These are phyloP conservation scores for Phytophthora fragariae DNA, from an alignment of 352 stramenopile species.

Conservation along the genomic window DNA sequence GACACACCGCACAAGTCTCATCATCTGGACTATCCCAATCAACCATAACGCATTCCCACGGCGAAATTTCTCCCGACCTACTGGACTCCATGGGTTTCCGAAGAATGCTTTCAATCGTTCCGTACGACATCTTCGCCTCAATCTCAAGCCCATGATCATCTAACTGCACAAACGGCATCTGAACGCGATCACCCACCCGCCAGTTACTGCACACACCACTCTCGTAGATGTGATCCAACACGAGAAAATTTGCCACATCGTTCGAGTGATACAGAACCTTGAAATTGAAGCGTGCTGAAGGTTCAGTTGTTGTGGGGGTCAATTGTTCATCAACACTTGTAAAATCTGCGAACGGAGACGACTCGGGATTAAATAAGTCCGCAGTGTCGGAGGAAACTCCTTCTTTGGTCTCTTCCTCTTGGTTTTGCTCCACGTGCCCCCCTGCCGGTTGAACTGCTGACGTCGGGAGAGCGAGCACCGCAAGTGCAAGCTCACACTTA, in stretches of 20 bases:
- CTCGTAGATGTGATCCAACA: conserved; percentile 86
- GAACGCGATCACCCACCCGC: conserved; percentile 74
- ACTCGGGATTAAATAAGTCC: conserved; percentile 50
- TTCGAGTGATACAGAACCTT: conserved; percentile 80
- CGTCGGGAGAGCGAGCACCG: conserved; percentile 65
- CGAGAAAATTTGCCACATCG: conserved; percentile 85
- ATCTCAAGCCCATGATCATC: conserved; percentile 68
- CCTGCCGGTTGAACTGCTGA: conserved; percentile 33
- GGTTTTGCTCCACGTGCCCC: conserved; percentile 46
- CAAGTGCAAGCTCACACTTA: conserved; percentile 75
- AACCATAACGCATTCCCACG: conserved; percentile 83
- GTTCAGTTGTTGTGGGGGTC: conserved; percentile 38
- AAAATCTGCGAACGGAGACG: conserved; percentile 70
- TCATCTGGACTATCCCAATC: conserved; percentile 78
- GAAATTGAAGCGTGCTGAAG: conserved; percentile 64
- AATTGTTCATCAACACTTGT: conserved; percentile 72
- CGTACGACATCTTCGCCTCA: conserved; percentile 65
- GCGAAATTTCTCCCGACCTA: conserved; percentile 42
- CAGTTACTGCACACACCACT: conserved; percentile 77
- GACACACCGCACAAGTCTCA: conserved; percentile 71
- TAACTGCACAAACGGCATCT: conserved; percentile 78
- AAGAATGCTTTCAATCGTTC: conserved; percentile 59
- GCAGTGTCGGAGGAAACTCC: conserved; percentile 8
- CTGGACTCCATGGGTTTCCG: conserved; percentile 38
- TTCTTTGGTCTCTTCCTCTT: conserved; percentile 46